Base-by-base conservation (phyloP, 1,284 basidiomycete species). In the Boletus albobrunnescens region DNA sequence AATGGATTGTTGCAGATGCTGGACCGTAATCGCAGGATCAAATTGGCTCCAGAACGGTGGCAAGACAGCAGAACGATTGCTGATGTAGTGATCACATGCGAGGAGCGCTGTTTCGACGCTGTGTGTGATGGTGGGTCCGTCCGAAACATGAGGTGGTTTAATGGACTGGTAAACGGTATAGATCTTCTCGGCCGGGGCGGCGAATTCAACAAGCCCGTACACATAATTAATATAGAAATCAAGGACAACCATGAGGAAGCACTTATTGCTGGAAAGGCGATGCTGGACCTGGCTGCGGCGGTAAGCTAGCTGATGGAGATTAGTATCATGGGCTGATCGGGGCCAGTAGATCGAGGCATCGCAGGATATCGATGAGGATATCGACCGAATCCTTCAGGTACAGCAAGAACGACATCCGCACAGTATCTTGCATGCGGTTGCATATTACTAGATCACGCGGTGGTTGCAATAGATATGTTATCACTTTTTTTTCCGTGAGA, bases 201-300 rank as follows among this genome's bases (percentile, higher is more conserved):
- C 2, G 95, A 99, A 52, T 84, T 86, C 63, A 98, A 94, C 71
- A 84, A 87, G 46, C 85, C 93, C 0, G 94, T 99, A 19, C 96
- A 99, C 67, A 72, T 99, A 46, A 93, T 99, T 67, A 99, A 99
- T 68, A 81, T 99, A 51, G 96, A 99, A 66, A 99, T 99, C 71
- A 97, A 91, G 72, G 96, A 99, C 70, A 99, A 97, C 63, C 95
- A 98, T 60, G 96, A 99, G 73, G 96, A 99, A 68, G 96, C 96
- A 0, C 76, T 89, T 26, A 91, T 96, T 50, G 96, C 96, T 13
- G 95, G 95, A 12, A 91, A 87, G 67, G 94, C 95, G 1, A 95
- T 99, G 58, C 74, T 99, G 27, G 95, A 95, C 59, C 76, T 99
- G n/a, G 92, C 91, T 11, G 75, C 82, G 41, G 86, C 91, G 47